These are phyloP conservation scores for Oleoguttula mirabilis DNA, from an alignment of 495 filamentous ascomycete species.

Conservation along the genomic window DNA sequence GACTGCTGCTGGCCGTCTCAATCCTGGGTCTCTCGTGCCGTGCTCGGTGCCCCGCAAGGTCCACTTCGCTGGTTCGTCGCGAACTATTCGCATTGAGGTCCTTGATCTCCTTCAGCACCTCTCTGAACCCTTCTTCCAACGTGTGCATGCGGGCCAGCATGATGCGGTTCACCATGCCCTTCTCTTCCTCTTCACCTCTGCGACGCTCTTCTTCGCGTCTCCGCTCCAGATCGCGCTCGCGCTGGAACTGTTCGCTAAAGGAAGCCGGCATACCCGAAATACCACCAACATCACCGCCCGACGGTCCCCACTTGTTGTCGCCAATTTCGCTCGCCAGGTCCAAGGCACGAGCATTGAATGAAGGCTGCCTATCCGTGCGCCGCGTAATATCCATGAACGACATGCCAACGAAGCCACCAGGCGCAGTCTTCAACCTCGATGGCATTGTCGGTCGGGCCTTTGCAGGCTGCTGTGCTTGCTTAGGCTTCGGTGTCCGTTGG, in stretches of 20 bases:
- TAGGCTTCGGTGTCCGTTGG: conserved; percentile 37
- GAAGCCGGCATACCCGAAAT: conserved; percentile 36
- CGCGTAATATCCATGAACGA: conserved; percentile 23
- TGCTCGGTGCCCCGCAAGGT: neutral
- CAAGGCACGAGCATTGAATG: conserved; percentile 42
- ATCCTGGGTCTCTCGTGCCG: neutral
- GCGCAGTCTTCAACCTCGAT: conserved; percentile 29
- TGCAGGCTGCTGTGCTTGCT: conserved; percentile 27
- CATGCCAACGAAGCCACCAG: neutral
- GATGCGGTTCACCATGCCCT: conserved; percentile 59
- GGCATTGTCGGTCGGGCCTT: conserved; percentile 42
- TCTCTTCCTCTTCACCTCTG: conserved; percentile 44
- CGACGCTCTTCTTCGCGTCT: conserved; percentile 21
- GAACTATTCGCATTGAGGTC: conserved; percentile 28
- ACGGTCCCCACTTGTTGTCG: conserved; percentile 39
- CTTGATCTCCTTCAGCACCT: conserved; percentile 74
- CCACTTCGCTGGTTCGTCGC: conserved; percentile 13
- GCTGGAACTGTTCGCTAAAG: conserved; percentile 28
- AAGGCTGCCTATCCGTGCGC: conserved; percentile 26
- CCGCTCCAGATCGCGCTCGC: conserved; percentile 14
- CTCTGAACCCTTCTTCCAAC: conserved; percentile 73
- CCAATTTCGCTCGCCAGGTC: conserved; percentile 64
- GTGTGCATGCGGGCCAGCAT: conserved; percentile 86
- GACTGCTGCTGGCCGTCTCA: conserved; percentile 5
- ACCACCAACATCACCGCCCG: conserved; percentile 62